Conservation (phyloP, 495 filamentous ascomycete genomes). For the Penicillium coprophilum region DNA sequence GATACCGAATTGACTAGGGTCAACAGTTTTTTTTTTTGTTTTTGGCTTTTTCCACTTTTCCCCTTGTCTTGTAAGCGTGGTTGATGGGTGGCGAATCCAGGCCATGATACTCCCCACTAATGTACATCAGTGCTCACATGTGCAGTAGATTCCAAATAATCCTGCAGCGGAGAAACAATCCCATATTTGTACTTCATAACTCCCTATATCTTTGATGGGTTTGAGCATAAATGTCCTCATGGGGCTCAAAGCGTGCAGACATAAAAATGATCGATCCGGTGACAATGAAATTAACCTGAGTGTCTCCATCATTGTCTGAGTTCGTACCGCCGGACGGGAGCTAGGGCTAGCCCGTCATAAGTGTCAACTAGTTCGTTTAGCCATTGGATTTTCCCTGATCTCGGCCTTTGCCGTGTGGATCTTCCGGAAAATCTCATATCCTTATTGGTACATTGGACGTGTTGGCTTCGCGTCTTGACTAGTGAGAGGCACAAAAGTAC, state of each 20-base stretch:
- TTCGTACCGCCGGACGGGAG: neutral
- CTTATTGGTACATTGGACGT: neutral
- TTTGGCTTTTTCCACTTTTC: conserved; percentile 2
- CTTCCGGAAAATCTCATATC: neutral
- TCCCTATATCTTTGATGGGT: neutral
- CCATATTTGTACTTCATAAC: neutral
- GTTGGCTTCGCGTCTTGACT: neutral
- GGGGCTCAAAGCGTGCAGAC: neutral
- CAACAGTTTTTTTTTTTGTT: no score
- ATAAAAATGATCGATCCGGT: neutral
- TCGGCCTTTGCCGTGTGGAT: neutral
- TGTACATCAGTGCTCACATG: conserved; percentile 5
- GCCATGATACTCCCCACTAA: conserved; percentile 4
- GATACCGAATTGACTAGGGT: conserved; percentile 12
- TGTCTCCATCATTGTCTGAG: neutral
- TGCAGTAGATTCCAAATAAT: conserved; percentile 11
- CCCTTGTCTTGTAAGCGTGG: conserved; percentile 7
- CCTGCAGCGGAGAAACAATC: neutral
- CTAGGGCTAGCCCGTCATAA: neutral
- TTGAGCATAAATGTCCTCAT: no score
- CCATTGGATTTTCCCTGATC: neutral
- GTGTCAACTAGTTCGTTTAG: neutral
- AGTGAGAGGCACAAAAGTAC: conserved; percentile 3
- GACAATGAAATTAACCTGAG: neutral
- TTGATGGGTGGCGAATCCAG: conserved; percentile 18